phyloP scores from a whole-genome alignment of 2,329 filamentous ascomycete species.

The Fonsecaea nubica region DNA sequence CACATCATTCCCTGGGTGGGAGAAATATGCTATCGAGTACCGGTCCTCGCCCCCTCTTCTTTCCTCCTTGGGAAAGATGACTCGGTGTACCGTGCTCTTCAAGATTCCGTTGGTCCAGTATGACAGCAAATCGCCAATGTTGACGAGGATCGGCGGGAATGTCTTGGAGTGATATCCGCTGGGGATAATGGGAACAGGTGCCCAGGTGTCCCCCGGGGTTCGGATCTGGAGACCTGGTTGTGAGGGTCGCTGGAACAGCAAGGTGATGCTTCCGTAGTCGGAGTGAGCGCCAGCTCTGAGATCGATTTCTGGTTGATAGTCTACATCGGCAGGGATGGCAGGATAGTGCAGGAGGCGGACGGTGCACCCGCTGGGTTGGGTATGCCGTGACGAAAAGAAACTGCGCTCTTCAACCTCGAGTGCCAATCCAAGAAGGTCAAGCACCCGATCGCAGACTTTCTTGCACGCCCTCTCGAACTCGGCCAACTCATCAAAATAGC shows the following conservation, averaged over 20 bases:
- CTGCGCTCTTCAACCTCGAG: slow-evolving; percentile 62
- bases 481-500: slow-evolving; percentile 66
- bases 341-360: slow-evolving; percentile 78
- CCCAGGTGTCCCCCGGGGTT: slow-evolving; percentile 65
- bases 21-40: slow-evolving; percentile 68
- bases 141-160: slow-evolving; percentile 73
- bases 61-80: slow-evolving; percentile 69
- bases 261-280: slow-evolving; percentile 61
- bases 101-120: slow-evolving; percentile 93
- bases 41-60: slow-evolving; percentile 53
- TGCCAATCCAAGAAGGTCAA: slow-evolving; percentile 78
- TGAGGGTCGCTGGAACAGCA: slow-evolving; percentile 82
- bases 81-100: slow-evolving; percentile 85
- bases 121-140: slow-evolving; percentile 74
- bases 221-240: slow-evolving; percentile 88
- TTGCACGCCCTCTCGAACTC: slow-evolving; percentile 75
- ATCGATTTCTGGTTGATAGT: slow-evolving; percentile 62
- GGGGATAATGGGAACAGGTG: slow-evolving; percentile 71
- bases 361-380: slow-evolving; percentile 62
- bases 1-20: slow-evolving; percentile 64
- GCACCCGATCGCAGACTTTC: slow-evolving; percentile 72
- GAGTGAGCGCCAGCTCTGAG: slow-evolving; percentile 72
- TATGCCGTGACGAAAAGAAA: slow-evolving; percentile 56
- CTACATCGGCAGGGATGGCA: slow-evolving; percentile 54
- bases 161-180: slow-evolving; percentile 54